These are phyloP conservation scores for Kwoniella sp. DNA, from an alignment of 768 basidiomycete genomes.

Conservation along the genomic window DNA sequence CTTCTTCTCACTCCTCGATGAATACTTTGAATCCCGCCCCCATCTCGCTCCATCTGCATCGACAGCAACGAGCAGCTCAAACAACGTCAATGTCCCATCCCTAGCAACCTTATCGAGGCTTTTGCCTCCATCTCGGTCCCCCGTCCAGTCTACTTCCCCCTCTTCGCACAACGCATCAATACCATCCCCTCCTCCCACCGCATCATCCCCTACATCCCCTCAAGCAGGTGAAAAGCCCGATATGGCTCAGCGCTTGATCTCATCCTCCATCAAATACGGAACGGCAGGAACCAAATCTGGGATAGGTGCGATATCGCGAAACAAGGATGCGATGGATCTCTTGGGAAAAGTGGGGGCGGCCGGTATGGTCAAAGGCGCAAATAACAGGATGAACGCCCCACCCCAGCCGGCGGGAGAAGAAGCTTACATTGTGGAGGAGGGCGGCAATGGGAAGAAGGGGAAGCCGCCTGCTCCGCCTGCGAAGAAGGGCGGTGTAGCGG, in stretches of 20 bases:
- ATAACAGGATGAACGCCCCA: constrained; percentile 24
- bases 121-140: constrained; percentile 16
- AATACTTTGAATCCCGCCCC: constrained; percentile 49
- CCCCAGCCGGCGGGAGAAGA: background rate
- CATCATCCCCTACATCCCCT: constrained; percentile 9
- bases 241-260: constrained; percentile 37
- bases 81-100: constrained; percentile 6
- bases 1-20: constrained; percentile 50
- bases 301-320: constrained; percentile 34
- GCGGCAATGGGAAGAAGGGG: background rate
- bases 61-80: background rate
- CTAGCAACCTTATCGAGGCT: constrained; percentile 2
- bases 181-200: constrained; percentile 5
- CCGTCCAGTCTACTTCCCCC: constrained; percentile 3
- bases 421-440: constrained; percentile 12
- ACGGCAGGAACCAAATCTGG: constrained; percentile 27
- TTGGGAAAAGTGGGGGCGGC: constrained; percentile 39
- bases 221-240: constrained; percentile 29
- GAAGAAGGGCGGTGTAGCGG: constrained; percentile 35
- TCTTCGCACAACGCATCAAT: background rate
- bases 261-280: constrained; percentile 31
- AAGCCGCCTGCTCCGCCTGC: constrained; percentile 25
- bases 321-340: constrained; percentile 38
- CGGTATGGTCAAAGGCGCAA: constrained; percentile 34
- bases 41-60: constrained; percentile 23